Evolutionary conservation across 495 filamentous ascomycete genomes (phyloP).

Genomic region (Talaromyces wortmannii): DNA sequence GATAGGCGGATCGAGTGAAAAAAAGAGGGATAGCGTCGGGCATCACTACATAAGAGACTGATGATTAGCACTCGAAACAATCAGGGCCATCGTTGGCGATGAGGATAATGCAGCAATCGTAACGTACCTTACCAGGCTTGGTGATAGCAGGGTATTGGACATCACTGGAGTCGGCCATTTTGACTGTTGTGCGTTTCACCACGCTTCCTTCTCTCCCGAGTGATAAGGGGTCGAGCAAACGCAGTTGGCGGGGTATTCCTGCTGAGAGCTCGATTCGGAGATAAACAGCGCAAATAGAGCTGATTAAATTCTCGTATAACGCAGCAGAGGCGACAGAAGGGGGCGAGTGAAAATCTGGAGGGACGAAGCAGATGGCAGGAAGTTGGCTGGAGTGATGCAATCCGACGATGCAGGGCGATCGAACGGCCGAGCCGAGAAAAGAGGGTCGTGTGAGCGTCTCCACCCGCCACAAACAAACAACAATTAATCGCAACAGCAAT

Average conservation of each 20-base stretch:
- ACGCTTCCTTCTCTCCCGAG: background rate
- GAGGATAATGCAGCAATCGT: conserved; percentile 3
- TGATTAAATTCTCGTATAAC: too few relatives aligned
- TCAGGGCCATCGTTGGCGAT: background rate
- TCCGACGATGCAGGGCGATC: background rate
- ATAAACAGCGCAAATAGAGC: too few relatives aligned
- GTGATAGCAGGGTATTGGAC: conserved; percentile 37
- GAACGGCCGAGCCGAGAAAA: background rate
- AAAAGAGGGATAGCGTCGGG: conserved; percentile 6
- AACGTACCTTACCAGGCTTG: conserved; percentile 34
- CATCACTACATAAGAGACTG: conserved; percentile 2
- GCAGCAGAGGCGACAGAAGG: too few relatives aligned
- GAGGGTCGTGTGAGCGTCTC: background rate
- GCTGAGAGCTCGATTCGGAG: too few relatives aligned
- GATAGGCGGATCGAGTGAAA: background rate
- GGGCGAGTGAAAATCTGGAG: too few relatives aligned
- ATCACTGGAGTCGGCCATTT: conserved; percentile 26
- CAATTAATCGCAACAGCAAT: too few relatives aligned
- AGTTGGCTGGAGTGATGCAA: background rate
- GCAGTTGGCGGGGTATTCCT: background rate
- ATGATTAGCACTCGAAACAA: background rate
- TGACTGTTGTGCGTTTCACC: background rate
- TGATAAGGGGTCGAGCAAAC: background rate
- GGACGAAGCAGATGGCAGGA: background rate
- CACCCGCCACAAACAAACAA: too few relatives aligned